Evolutionary conservation across 148 eudicot genomes (phyloP).

Genomic region (Camellia sinensis): DNA sequence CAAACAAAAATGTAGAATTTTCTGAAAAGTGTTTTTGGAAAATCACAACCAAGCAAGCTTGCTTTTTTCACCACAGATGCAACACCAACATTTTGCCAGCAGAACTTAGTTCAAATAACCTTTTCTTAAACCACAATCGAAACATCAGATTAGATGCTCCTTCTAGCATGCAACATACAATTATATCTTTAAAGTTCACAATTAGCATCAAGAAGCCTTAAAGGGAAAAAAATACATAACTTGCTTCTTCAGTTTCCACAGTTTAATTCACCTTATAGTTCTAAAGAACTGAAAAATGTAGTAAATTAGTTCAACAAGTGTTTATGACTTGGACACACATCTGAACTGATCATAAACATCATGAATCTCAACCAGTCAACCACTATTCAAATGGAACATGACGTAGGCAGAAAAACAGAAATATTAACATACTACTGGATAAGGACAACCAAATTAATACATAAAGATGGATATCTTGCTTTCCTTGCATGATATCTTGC

Average conservation of each 20-base stretch:
- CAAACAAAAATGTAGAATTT: too few species aligned
- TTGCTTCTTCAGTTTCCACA: background rate
- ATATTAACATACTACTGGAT: too few species aligned
- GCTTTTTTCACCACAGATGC: background rate
- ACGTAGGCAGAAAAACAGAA: too few species aligned
- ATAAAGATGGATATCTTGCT: background rate
- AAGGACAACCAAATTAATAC: too few species aligned
- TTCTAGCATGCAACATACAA: background rate
- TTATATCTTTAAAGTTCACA: background rate
- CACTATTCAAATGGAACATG: background rate
- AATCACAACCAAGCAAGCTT: too few species aligned
- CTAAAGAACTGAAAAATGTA: background rate
- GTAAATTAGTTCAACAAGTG: background rate
- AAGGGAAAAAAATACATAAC: background rate
- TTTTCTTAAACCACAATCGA: background rate
- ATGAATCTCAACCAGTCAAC: background rate
- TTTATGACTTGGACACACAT: background rate
- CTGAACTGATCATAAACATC: background rate
- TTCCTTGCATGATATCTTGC: background rate
- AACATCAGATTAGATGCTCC: background rate
- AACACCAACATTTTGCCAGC: background rate
- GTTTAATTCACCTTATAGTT: background rate
- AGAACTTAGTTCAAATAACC: background rate
- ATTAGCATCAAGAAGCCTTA: background rate
- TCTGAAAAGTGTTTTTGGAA: too few species aligned